Evolutionary conservation across 495 filamentous ascomycete species (phyloP), one percentile per base, ranked within the genome.

Genomic region (Penicillium coprophilum): DNA sequence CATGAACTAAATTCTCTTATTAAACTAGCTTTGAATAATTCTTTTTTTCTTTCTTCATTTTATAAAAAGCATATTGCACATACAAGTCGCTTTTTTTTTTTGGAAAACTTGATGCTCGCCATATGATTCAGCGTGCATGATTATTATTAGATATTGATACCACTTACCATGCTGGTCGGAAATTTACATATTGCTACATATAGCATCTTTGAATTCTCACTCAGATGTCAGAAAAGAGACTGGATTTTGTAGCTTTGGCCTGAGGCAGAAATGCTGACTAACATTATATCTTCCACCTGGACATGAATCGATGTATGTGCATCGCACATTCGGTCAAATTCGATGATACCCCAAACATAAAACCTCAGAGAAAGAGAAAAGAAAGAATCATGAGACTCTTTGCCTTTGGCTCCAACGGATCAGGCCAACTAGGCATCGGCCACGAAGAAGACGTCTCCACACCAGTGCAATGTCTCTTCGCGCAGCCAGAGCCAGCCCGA

Each of bases 391-490:
- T 78, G 73, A 72, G 66, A 45, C 75, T 96, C 41, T 90, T 85
- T 66, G 85, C 91, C n/a, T 84, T 96, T 59, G 94, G 94, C 32
- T 97, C 93, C 28, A 98, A 97, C 70, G 86, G 89, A 36, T 89
- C 85, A 7, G 90, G 90, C 50, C 94, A 98, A 67, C 81, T 98
- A 34, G 90, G 88, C 34, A 78, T 97, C 45, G 84, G 84, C 21
- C 87, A 92, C 70, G 78, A 72, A 43, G 79, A 90, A 56, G 92
- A 96, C 68, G 82, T 87, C 12, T 86, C 85, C 4, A 70, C 75
- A 0, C 91, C 91, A 5, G 80, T 85, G 45, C 72, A 65, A 54
- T 89, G 87, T 62, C 50, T 80, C 32, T 81, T 84, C 58, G 60
- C 72, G 60, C 27, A 55, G 66, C 34, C 57, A 34, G 17, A 19